These are phyloP conservation scores for Micromonas commoda DNA, from an alignment of 139 green algal genomes.

Conservation along the genomic window DNA sequence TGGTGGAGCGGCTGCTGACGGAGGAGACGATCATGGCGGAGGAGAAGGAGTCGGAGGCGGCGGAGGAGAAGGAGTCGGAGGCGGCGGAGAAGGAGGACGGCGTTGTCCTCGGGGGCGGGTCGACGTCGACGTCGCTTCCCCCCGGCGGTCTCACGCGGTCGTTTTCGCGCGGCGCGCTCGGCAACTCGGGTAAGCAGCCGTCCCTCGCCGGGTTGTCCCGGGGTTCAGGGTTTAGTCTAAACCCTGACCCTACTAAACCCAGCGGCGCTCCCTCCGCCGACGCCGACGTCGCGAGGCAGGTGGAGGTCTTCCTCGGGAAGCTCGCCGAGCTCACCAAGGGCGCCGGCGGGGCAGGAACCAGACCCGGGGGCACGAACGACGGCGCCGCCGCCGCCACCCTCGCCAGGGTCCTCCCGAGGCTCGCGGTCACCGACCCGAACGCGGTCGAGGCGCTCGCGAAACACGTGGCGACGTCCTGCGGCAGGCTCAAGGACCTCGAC, in stretches of 20 bases:
- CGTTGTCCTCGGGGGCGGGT: too few species aligned
- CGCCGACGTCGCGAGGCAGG: slow-evolving; percentile 26
- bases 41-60: slow-evolving; percentile 26
- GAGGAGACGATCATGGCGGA: slow-evolving; percentile 37
- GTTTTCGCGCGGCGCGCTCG: too few species aligned
- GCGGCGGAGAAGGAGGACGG: too few species aligned
- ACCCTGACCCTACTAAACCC: too few species aligned
- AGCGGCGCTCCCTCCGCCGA: background rate
- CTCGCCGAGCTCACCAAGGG: slow-evolving; percentile 1
- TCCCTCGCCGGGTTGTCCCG: too few species aligned
- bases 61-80: background rate
- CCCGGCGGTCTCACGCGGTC: too few species aligned
- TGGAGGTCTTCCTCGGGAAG: slow-evolving; percentile 43
- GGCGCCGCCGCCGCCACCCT: slow-evolving; percentile 34
- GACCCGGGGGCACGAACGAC: background rate
- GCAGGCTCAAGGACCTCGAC: slow-evolving; percentile 26
- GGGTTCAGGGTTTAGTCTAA: too few species aligned
- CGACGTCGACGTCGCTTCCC: too few species aligned
- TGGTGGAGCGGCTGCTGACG: slow-evolving; percentile 30
- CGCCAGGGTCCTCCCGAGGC: slow-evolving; percentile 48
- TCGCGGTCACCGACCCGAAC: slow-evolving; percentile 43
- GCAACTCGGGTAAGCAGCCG: too few species aligned
- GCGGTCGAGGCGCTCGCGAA: slow-evolving; percentile 49
- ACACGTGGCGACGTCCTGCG: slow-evolving; percentile 42
- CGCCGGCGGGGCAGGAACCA: background rate